Conservation (phyloP, 257 asterid species). For the Plantago ovata region DNA sequence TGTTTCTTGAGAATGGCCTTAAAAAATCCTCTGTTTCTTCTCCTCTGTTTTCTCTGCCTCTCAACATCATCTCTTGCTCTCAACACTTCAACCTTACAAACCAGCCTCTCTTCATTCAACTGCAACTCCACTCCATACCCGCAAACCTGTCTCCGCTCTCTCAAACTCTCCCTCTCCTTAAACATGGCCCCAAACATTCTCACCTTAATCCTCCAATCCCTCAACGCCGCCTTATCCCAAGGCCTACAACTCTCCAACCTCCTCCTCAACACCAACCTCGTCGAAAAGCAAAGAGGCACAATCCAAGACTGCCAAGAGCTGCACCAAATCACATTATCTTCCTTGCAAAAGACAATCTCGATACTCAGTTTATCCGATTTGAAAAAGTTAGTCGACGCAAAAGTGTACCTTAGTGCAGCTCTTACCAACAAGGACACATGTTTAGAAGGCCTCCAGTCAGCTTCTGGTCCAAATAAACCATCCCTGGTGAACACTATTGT, state of each 20-base stretch:
- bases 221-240: constrained; percentile 52
- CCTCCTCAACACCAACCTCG: constrained; percentile 38
- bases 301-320: constrained; percentile 68
- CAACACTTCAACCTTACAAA: constrained; percentile 11
- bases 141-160: constrained; percentile 47
- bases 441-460: constrained; percentile 56
- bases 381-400: constrained; percentile 43
- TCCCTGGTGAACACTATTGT: constrained; percentile 35
- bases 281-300: constrained; percentile 65
- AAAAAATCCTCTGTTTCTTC: constrained; percentile 15
- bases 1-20: constrained; percentile 21
- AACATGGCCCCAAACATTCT: constrained; percentile 49
- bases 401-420: constrained; percentile 65
- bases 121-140: constrained; percentile 78
- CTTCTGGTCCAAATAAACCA: constrained; percentile 54
- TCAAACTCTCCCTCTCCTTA: constrained; percentile 56
- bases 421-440: constrained; percentile 70
- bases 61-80: constrained; percentile 19
- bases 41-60: constrained; percentile 22
- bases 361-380: constrained; percentile 24
- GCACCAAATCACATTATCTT: constrained; percentile 55
- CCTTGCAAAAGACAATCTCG: constrained; percentile 44
- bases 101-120: constrained; percentile 26
- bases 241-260: constrained; percentile 42
- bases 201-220: constrained; percentile 46